Percentiles rank a stretch among this genome's conserved stretches.
Evolutionary conservation across 495 filamentous ascomycete genomes (phyloP).

Genomic region (Parachaetomium inaequale): DNA sequence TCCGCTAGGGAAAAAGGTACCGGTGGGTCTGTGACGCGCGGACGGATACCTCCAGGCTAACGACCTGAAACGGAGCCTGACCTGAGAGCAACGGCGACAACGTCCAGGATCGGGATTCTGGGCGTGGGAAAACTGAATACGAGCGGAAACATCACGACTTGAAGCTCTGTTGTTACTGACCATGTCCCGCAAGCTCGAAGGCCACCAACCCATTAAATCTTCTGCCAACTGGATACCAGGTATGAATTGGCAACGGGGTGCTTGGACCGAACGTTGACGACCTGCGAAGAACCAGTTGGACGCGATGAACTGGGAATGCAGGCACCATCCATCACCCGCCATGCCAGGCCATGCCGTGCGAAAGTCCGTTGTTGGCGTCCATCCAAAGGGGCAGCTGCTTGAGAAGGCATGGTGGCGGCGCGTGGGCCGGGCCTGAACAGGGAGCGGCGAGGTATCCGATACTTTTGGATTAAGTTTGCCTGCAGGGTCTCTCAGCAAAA

Average conservation of each 20-base stretch:
- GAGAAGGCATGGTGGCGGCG: conserved; percentile 26
- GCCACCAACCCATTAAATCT: too few relatives aligned
- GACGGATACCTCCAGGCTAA: conserved; percentile 15
- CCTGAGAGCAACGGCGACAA: not conserved
- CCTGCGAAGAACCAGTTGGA: not conserved
- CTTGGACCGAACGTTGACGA: not conserved
- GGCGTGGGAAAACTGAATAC: not conserved
- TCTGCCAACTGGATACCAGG: too few relatives aligned
- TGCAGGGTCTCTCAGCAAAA: not conserved
- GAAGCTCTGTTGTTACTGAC: not conserved
- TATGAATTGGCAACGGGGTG: too few relatives aligned
- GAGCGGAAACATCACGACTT: not conserved
- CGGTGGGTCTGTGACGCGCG: not conserved
- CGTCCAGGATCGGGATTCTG: not conserved
- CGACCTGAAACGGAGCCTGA: conserved; percentile 20
- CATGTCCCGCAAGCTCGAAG: too few relatives aligned
- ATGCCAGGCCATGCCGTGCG: not conserved
- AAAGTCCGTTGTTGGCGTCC: conserved; percentile 1
- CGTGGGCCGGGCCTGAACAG: conserved; percentile 26
- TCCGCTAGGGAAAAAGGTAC: conserved; percentile 12
- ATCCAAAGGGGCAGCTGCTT: conserved; percentile 28
- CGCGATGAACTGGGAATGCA: not conserved
- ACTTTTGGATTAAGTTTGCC: not conserved
- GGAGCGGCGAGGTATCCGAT: conserved; percentile 17
- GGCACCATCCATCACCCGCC: too few relatives aligned